Conservation (phyloP, 2,329 filamentous ascomycete species). For the Aspergillus flavus region DNA sequence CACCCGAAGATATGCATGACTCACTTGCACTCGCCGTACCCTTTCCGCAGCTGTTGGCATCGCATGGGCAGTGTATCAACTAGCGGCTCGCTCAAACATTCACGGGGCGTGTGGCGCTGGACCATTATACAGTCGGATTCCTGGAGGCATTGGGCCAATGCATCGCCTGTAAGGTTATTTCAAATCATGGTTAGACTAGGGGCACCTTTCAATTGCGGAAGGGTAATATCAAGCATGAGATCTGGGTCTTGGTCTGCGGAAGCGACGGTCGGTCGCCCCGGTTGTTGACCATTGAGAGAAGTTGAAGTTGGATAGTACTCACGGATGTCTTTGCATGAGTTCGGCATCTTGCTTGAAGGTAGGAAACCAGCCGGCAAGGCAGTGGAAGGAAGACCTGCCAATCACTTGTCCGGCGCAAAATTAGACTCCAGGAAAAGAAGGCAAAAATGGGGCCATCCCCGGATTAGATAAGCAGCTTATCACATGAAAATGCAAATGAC, state of each 20-base stretch:
- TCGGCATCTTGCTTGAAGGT: slow-evolving; percentile 69
- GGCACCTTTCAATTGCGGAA: not conserved
- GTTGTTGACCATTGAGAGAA: slow-evolving; percentile 2
- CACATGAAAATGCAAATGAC: slow-evolving; percentile 25
- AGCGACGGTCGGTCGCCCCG: not conserved
- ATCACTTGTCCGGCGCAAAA: slow-evolving; percentile 17
- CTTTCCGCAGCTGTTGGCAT: slow-evolving; percentile 91
- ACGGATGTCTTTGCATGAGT: slow-evolving; percentile 97
- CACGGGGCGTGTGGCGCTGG: slow-evolving; percentile 79
- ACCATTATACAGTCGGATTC: slow-evolving; percentile 96
- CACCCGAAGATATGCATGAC: slow-evolving; percentile 17
- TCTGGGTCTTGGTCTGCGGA: not conserved
- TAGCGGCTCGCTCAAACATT: slow-evolving; percentile 84
- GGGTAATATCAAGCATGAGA: not conserved
- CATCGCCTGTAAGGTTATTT: slow-evolving; percentile 65
- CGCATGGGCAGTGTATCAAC: slow-evolving; percentile 78
- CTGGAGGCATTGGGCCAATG: slow-evolving; percentile 91
- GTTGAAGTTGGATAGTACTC: slow-evolving; percentile 43
- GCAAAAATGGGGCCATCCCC: slow-evolving; percentile 20
- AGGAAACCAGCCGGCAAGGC: slow-evolving; percentile 3
- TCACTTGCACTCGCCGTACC: slow-evolving; percentile 87
- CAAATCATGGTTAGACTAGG: slow-evolving; percentile 22
- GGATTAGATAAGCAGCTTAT: slow-evolving; percentile 36
- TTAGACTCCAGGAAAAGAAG: slow-evolving; percentile 5
- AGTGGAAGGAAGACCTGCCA: not conserved